Base-by-base conservation (phyloP, 192 early-diverging fungal species). In the Coemansia aciculifera region DNA sequence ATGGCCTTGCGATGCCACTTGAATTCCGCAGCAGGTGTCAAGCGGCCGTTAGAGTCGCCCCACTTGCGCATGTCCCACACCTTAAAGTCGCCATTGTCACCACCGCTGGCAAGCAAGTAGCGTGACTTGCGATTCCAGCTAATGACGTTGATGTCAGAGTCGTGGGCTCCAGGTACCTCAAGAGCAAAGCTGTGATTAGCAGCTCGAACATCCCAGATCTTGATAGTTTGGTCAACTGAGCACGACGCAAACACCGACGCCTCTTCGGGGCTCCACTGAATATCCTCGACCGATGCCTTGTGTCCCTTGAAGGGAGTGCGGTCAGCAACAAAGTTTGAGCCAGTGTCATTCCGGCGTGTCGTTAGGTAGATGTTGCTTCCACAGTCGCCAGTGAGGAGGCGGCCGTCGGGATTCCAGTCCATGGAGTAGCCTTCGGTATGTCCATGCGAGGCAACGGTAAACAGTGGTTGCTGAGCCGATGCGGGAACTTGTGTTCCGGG, bases 181-280 rank as follows among this genome's bases (percentile, higher is more conserved):
- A 99, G 79, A n/a, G 91, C 91, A 12, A 86, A 71, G 27, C 64
- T 71, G 60, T 85, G 86, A 68, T 88, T 90, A 77, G 92, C 91
- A 43, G 79, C 85, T 44, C 97, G 88, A 9, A 89, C 88, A 83
- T 99, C 97, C 95, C 96, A 99, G 66, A 99, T 92, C 67, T 90
- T 88, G 66, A 99, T 89, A 0, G 95, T 94, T 71, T 93, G 86
- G 81, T 99, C 97, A 2, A 91, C 90, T 0, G 92, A 94, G 69
- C 92, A 90, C 8, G 92, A 91, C 2, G 95, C 95, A 90, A 99
- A 99, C 13, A 98, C 95, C 27, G 86, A 89, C 19, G 86, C 86
- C 68, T 97, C 93, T 2, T 88, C 85, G 23, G 95, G 94, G 5
- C 95, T 95, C 96, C 96, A 99, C 86, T 99, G 97, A 56, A 99